Evolutionary conservation across 2,329 filamentous ascomycete genomes (phyloP), one percentile per base, ranked within the genome.

Genomic region (Ascochyta pisi): DNA sequence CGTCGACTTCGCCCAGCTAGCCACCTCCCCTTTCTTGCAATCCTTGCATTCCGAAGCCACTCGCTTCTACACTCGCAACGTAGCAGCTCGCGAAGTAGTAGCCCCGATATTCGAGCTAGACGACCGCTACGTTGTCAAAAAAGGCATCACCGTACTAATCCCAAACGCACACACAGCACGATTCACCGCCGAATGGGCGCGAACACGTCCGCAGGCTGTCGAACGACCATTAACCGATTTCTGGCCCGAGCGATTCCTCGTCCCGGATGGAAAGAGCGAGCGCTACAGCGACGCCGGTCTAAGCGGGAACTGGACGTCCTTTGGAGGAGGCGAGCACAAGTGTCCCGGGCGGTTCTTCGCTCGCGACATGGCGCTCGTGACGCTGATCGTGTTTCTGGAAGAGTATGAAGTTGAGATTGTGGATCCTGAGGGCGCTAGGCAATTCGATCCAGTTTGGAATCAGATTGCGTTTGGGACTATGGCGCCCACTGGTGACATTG

Each of bases 311-410:
- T 64, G 58, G 62, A 63, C 58, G 4, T 40, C 34, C 2, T 66
- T 64, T 19, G 63, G 63, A 1, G 63, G 62, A 3, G 63, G 63
- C 0, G 62, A 55, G 37, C 63, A 66, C 13, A 49, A 58, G n/a
- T 66, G 63, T n/a, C 63, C 63, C 0, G 63, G 60, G 0, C 12
- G 62, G 0, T 61, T 64, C 16, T 62, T 57, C 24, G 63, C 63
- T 1, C 54, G 63, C 2, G 56, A 63, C 9, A 66, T 63, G 8
- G 60, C 38, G 0, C 43, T 66, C 23, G 56, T 59, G 0, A 56
- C 47, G 10, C n/a, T 63, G 8, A 15, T 27, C 3, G 4, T 50
- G 1, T 38, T 55, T 7, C 6, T 42, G 1, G 27, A 16, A 1
- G 10, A 38, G 13, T 55, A 8, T n/a, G 46, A 50, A 23, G 16